Base-by-base conservation (phyloP, 176 grass and related monocot genomes). In the Cocos nucifera region DNA sequence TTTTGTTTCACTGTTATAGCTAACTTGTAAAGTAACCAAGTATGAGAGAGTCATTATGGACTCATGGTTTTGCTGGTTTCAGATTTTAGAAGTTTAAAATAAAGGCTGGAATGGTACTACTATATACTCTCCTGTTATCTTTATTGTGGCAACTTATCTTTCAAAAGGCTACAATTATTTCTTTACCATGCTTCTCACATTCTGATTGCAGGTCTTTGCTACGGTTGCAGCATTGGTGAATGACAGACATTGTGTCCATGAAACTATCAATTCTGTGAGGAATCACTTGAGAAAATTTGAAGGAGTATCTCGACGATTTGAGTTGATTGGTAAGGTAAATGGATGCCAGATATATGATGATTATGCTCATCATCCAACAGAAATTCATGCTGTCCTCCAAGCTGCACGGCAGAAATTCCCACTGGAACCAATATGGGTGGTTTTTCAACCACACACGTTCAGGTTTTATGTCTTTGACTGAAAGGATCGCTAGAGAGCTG, bases 281-380 rank as follows among this genome's bases (percentile, higher is more conserved):
- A 53, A 28, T 22, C 63, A 66, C 22, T 66, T 66, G 22, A 53
- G 63, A 29, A 53, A 19, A 52, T 66, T 66, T 27, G 15, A 66
- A 66, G 64, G 64, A 18, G 64, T 66, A 12, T 54, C 64, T 19
- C 49, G 64, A 29, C 14, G 64, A 54, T 66, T 66, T 30, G 64
- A 66, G 23, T 53, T 66, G 64, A 52, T 66, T 54, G 64, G 64
- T 66, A 53, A 27, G 49, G 8, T 19, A 7, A 54, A 54, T 54
- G 64, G 64, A 66, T 66, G 50, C 24, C 50, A 66, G 27, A 66
- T 66, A n/a, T 66, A 66, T 66, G 63, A 66, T 66, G 64, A 66
- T 23, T 66, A 66, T 30, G 64, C 64, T 66, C 64, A 66, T 52
- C 64, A 66, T 66, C 50, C 64, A 20, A 66, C 64, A 20, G 64